phyloP scores from a whole-genome alignment of 2,329 filamentous ascomycete genomes.

The Gyromitra esculenta region DNA sequence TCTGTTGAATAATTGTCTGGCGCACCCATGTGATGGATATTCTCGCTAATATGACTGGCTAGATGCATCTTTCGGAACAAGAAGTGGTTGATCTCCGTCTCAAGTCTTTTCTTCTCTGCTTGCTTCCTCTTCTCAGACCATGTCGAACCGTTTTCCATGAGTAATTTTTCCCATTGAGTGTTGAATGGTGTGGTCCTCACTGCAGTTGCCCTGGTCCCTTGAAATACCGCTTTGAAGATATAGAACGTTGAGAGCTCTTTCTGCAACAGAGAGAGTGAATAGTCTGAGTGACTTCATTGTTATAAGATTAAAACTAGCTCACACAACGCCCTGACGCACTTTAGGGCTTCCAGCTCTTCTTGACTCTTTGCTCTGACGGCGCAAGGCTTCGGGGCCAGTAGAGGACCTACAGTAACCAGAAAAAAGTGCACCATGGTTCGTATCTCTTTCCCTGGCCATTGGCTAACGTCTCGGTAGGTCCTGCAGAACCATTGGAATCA shows the following conservation, averaged over 20 bases:
- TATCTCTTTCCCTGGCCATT: constrained; percentile 26
- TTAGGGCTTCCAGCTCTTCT: neutral
- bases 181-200: neutral
- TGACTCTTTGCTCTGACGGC: neutral
- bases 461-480: neutral
- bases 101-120: neutral
- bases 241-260: neutral
- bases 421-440: neutral
- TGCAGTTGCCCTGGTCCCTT: neutral
- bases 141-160: neutral
- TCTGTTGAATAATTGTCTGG: constrained; percentile 7
- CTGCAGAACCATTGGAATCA: neutral
- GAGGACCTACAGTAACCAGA: too few species aligned
- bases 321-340: neutral
- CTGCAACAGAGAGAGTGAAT: neutral
- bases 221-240: neutral
- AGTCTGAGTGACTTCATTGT: neutral
- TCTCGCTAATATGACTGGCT: neutral
- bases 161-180: neutral
- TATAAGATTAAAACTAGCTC: neutral
- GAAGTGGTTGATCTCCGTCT: neutral
- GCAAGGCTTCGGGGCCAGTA: neutral
- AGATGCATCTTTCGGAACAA: constrained; percentile 6
- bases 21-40: neutral
- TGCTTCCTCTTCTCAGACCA: too few species aligned